Percentiles rank a stretch among this genome's conserved stretches.
Evolutionary conservation across 371 early-diverging fungal species (phyloP).

Genomic region (Mortierella sp.): DNA sequence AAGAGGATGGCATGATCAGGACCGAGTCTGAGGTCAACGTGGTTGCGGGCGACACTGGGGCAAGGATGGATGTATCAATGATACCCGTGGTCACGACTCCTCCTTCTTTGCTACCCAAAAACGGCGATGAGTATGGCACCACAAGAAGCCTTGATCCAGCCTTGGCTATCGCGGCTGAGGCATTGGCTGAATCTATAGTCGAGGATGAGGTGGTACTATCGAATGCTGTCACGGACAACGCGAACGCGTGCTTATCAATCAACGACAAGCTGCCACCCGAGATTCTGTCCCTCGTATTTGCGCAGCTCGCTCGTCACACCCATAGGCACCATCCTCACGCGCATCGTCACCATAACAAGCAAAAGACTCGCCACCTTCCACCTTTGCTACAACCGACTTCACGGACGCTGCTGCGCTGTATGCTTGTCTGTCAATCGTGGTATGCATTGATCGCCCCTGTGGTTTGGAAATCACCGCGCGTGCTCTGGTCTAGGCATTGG

Average conservation of each 20-base stretch:
- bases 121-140: neutral
- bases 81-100: neutral
- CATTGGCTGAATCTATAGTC: no score
- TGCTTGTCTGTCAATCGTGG: conserved; percentile 42
- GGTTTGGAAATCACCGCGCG: conserved; percentile 39
- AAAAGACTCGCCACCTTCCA: no score
- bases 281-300: conserved; percentile 30
- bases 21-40: neutral
- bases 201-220: no score
- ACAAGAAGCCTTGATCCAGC: no score
- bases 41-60: no score
- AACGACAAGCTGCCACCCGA: conserved; percentile 37
- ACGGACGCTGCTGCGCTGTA: conserved; percentile 22
- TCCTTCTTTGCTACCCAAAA: neutral
- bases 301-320: conserved; percentile 2
- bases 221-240: neutral
- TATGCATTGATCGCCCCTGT: conserved; percentile 29
- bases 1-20: neutral
- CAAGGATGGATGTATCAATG: no score
- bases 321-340: no score
- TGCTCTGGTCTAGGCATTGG: conserved; percentile 52
- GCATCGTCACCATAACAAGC: no score
- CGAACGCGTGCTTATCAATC: conserved; percentile 11
- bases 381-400: neutral
- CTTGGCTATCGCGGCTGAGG: neutral